Conservation (phyloP, 345 rosid species). For the Orychophragmus violaceus region DNA sequence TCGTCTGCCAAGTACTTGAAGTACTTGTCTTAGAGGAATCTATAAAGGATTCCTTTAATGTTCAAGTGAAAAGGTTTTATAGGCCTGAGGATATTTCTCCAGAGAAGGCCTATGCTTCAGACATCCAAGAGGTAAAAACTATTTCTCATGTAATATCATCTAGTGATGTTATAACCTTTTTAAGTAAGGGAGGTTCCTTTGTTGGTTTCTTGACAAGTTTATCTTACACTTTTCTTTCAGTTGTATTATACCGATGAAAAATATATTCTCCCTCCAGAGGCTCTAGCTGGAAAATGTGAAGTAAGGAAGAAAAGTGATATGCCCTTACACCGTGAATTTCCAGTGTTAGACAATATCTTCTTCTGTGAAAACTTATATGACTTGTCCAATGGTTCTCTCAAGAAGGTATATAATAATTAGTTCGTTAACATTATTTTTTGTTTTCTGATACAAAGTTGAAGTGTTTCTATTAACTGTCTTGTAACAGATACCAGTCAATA, state of each 20-base stretch:
- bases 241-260: slow-evolving; percentile 59
- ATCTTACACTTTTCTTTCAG: slow-evolving; percentile 33
- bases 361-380: slow-evolving; percentile 72
- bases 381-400: slow-evolving; percentile 51
- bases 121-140: slow-evolving; percentile 50
- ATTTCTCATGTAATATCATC: neutral
- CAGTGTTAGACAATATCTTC: slow-evolving; percentile 55
- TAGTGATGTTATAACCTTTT: slow-evolving; percentile 8
- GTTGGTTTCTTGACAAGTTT: neutral
- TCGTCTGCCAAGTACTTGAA: slow-evolving; percentile 51
- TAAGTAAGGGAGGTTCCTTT: neutral
- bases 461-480: slow-evolving; percentile 5
- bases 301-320: slow-evolving; percentile 64
- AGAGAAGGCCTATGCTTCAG: slow-evolving; percentile 61
- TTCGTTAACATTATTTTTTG: neutral
- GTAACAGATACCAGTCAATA: slow-evolving; percentile 51
- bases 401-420: slow-evolving; percentile 40
- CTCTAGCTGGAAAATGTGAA: slow-evolving; percentile 74
- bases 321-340: slow-evolving; percentile 36
- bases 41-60: slow-evolving; percentile 23
- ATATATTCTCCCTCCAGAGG: slow-evolving; percentile 28
- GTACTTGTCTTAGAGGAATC: slow-evolving; percentile 21
- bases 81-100: slow-evolving; percentile 65
- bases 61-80: slow-evolving; percentile 49
- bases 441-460: slow-evolving; percentile 1